Base-by-base conservation (phyloP, 2,329 filamentous ascomycete species). In the Magnaporthiopsis poae region DNA sequence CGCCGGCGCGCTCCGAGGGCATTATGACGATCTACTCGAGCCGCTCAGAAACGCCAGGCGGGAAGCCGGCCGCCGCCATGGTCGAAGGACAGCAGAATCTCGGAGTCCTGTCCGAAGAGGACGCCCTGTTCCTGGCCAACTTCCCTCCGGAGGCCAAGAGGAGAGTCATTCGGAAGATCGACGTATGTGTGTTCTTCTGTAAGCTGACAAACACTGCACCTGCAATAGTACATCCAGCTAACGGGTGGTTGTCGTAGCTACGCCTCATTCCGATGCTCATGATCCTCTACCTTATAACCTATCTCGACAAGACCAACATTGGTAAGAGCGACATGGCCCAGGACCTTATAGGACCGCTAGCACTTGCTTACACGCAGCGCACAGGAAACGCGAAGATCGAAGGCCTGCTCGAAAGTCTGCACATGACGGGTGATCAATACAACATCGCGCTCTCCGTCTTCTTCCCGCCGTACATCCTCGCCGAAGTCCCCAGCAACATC, bases 211-310 rank as follows among this genome's bases (percentile, higher is more conserved):
- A n/a, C 27, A 27, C 2, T 15, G 35, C 15, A 18, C 29, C 13
- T 29, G 12, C 2, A 13, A 3, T 9, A n/a, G 25, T 35, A 31
- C 3, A 36, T 18, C 31, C 11, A 62, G 29, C 61, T 62, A 8
- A 62, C 13, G 3, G 61, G 15, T 8, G 18, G 11, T 5, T n/a
- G 0, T 1, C 13, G 36, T 15, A 62, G 61, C 61, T 62, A 15
- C 80, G 79, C 3, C 71, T 85, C 29, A 82, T 84, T 18, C 86
- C 86, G 0, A 82, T 83, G 88, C 72, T 95, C 82, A 80, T 90
- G 12, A 63, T 85, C 33, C 80, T 91, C 0, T 91, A 90, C 71
- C 78, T 91, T 0, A 79, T 91, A 0, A 88, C 31, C 86, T 91
- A 89, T 72, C 80, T 91, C 29, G 88, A 91, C 73, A 81, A 62